Evolutionary conservation across 257 asterid species (phyloP).

Genomic region (Ocimum tenuiflorum): DNA sequence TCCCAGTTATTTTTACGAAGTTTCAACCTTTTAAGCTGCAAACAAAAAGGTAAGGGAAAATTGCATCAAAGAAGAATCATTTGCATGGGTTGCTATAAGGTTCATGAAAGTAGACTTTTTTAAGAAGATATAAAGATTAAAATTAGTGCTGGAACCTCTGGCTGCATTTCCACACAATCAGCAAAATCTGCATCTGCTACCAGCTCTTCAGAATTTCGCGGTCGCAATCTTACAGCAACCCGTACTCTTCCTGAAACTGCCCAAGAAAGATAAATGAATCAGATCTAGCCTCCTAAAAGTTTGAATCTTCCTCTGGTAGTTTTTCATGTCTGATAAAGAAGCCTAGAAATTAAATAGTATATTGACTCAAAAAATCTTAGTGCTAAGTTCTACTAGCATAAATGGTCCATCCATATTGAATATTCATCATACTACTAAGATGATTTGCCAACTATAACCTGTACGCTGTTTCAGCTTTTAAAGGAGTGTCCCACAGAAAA

Average conservation of each 20-base stretch:
- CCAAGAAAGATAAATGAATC: conserved; percentile 21
- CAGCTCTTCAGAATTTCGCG: conserved; percentile 85
- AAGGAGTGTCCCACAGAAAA: not conserved
- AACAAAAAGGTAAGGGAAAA: conserved; percentile 16
- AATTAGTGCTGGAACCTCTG: conserved; percentile 50
- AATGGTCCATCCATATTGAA: not conserved
- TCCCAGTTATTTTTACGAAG: conserved; percentile 98
- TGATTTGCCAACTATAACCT: not conserved
- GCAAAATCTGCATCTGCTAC: conserved; percentile 99
- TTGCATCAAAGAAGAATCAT: conserved; percentile 19
- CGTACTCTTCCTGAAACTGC: conserved; percentile 93
- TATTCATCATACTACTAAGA: conserved; percentile 7
- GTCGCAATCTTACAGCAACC: conserved; percentile 90
- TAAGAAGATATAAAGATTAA: conserved; percentile 3
- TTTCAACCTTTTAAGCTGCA: conserved; percentile 91
- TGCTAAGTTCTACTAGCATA: not conserved
- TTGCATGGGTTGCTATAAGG: not conserved
- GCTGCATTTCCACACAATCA: conserved; percentile 96
- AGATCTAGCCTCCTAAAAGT: not conserved
- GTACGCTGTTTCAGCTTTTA: not conserved
- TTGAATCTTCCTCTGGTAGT: not conserved
- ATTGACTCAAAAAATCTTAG: not conserved
- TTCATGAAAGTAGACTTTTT: conserved; percentile 13
- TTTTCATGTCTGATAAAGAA: conserved; percentile 8
- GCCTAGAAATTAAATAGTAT: conserved; percentile 8